A percentile compares a stretch with the other conserved stretches of the same genome.
Conservation (phyloP, 768 basidiomycete genomes). For the Trametes elegans region DNA sequence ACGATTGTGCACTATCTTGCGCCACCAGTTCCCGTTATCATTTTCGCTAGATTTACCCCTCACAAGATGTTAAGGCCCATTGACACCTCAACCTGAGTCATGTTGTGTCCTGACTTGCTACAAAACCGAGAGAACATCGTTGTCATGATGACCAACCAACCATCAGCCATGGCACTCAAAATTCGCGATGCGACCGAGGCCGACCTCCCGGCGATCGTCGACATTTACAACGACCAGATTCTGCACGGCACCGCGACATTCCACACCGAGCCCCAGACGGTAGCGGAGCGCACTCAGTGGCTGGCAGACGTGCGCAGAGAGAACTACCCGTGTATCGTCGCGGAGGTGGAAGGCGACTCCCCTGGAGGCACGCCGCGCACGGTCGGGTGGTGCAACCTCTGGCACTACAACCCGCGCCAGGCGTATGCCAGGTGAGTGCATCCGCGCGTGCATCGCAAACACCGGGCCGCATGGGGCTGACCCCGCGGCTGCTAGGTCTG, state of each 20-base stretch:
- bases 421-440: conserved; percentile 10
- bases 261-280: conserved; percentile 3
- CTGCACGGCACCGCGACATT: conserved; percentile 14
- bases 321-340: conserved; percentile 14
- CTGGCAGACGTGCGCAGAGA: neutral
- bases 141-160: neutral
- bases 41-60: too few species aligned
- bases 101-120: too few species aligned
- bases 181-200: neutral
- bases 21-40: too few species aligned
- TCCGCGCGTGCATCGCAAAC: neutral
- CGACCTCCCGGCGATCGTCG: conserved; percentile 9
- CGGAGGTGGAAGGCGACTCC: neutral
- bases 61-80: too few species aligned
- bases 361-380: neutral
- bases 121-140: too few species aligned
- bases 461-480: neutral
- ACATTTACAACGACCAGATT: conserved; percentile 14
- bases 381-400: conserved; percentile 12
- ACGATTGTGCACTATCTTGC: too few species aligned
- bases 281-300: conserved; percentile 4
- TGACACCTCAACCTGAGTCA: too few species aligned
- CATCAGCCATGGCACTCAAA: neutral
- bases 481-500: neutral
- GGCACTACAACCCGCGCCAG: conserved; percentile 5